Evolutionary conservation across 345 rosid genomes (phyloP), one percentile per base, ranked within the genome.

Genomic region (Atalantia buxifolia): DNA sequence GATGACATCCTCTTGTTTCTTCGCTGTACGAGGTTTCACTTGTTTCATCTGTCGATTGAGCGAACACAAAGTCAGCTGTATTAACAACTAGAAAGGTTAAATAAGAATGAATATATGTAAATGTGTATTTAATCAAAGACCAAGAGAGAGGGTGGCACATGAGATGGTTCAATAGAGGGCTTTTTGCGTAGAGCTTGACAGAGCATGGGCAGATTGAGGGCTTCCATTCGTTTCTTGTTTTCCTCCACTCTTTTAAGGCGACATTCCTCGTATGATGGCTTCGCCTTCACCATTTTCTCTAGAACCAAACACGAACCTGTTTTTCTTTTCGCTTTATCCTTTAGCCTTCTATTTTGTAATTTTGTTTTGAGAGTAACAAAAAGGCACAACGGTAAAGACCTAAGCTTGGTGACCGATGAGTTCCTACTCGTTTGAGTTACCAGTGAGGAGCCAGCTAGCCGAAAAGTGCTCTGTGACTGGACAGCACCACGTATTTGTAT

Each of bases 151-250:
- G 48, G 36, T 31, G 67, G 71, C 77, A 89, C 92, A 12, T 91
- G 91, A 56, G 90, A 83, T 70, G 85, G 81, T 71, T 88, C 80
- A 77, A 83, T 77, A 21, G 93, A 74, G 35, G 74, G 53, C 27
- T 83, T 40, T 9, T 77, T 69, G 4, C 80, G 79, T 77, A 94
- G 93, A 80, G 86, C 85, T 48, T 56, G 88, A 67, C 88, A 83
- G 60, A 94, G 94, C 75, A 77, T 73, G 22, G 85, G 88, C 62
- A 93, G 89, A 77, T 91, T 93, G 71, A 94, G 91, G 40, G 92
- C 94, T 74, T 92, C 97, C 98, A 93, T 91, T 70, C 96, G 83
- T 85, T 89, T 90, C 88, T 83, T 88, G 86, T 94, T 94, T 80
- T 92, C 97, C 78, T 91, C 97, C 71, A 94, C 33, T 77, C 96